Conservation (phyloP, 1,284 basidiomycete species). For the Neonothopanus nambi region DNA sequence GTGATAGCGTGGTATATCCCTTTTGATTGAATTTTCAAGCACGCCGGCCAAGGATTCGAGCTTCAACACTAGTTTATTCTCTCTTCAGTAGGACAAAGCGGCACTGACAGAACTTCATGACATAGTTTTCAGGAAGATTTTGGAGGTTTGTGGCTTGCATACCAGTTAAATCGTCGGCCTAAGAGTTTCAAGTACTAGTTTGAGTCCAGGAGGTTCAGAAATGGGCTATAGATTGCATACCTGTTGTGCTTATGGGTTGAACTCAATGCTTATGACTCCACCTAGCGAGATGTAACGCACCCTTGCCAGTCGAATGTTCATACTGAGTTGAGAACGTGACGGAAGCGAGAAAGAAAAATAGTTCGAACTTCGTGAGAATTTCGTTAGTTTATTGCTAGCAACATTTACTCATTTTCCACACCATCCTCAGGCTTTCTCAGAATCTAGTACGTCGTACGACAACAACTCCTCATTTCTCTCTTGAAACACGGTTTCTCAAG, state of each 20-base stretch:
- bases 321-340: not conserved
- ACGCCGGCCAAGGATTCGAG: too few species aligned
- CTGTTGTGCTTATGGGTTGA: not conserved
- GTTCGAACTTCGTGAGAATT: too few species aligned
- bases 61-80: not conserved
- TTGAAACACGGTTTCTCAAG: too few species aligned
- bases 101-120: conserved; percentile 79
- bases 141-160: conserved; percentile 84
- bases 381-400: too few species aligned
- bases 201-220: not conserved
- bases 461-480: too few species aligned
- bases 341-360: too few species aligned
- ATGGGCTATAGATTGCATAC: not conserved
- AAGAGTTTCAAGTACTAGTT: too few species aligned
- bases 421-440: too few species aligned
- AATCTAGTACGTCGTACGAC: too few species aligned
- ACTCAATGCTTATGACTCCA: not conserved
- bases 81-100: not conserved
- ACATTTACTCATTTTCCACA: too few species aligned
- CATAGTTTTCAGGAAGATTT: conserved; percentile 88
- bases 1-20: conserved; percentile 88
- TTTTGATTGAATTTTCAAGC: too few species aligned
- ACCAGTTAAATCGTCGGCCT: conserved; percentile 72
- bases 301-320: conserved; percentile 35
- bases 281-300: conserved; percentile 21